Percentiles rank a stretch among this genome's conserved stretches.
Evolutionary conservation across 371 early-diverging fungal species (phyloP).

Genomic region (Rhizopus stolonifer): DNA sequence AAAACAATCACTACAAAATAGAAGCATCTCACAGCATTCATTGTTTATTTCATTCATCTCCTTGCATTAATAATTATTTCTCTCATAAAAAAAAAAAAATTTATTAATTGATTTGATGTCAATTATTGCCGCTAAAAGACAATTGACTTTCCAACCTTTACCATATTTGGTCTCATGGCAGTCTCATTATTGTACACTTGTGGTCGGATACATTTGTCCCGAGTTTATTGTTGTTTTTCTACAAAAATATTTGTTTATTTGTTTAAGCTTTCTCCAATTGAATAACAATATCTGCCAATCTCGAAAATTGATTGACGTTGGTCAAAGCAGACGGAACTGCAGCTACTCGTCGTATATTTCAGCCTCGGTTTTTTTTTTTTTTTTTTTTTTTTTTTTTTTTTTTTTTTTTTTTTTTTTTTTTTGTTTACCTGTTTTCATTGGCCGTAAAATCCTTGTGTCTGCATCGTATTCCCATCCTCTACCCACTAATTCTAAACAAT

Average conservation of each 20-base stretch:
- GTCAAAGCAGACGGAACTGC: background rate
- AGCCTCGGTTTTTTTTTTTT: too few species aligned
- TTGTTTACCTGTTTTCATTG: conserved; percentile 18
- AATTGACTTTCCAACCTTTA: background rate
- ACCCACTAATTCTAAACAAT: conserved; percentile 5
- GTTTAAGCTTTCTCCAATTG: conserved; percentile 22
- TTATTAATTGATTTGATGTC: conserved; percentile 1
- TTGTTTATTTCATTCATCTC: too few species aligned
- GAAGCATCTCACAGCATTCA: background rate
- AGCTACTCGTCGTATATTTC: too few species aligned
- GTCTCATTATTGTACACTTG: background rate
- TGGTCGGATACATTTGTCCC: background rate
- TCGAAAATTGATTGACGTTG: conserved; percentile 9
- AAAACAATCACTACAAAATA: conserved; percentile 13
- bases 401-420: too few species aligned
- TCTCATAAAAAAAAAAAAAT: background rate
- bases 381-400: too few species aligned
- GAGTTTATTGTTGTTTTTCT: background rate
- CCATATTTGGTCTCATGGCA: background rate
- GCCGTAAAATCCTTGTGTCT: conserved; percentile 11
- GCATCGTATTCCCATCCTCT: conserved; percentile 22
- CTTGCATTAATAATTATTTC: background rate
- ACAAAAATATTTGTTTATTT: too few species aligned
- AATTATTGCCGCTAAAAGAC: background rate
- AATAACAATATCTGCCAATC: conserved; percentile 23